Conservation (phyloP, 176 grass and related monocot genomes). For the Ensete ventricosum region DNA sequence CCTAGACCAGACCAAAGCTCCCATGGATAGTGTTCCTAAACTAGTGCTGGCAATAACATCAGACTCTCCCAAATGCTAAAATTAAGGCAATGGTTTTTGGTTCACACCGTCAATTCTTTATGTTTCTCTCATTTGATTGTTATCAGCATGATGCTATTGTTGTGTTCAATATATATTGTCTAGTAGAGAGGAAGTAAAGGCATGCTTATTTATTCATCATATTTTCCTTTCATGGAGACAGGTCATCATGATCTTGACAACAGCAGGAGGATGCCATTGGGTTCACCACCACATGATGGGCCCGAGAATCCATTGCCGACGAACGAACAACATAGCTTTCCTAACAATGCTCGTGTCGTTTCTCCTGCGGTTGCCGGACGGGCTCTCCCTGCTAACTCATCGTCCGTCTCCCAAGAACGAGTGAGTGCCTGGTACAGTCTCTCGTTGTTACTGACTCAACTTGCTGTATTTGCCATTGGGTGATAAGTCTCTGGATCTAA, state of each 20-base stretch:
- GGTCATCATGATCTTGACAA: conserved; percentile 54
- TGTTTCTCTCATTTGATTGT: too few species aligned
- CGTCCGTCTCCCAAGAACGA: conserved; percentile 13
- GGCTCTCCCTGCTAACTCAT: conserved; percentile 29
- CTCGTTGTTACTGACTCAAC: conserved; percentile 43
- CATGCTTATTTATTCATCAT: too few species aligned
- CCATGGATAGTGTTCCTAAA: too few species aligned
- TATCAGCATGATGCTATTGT: too few species aligned
- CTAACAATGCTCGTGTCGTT: conserved; percentile 24
- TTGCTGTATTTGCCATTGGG: conserved; percentile 56
- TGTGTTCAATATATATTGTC: too few species aligned
- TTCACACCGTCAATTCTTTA: too few species aligned
- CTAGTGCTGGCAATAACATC: too few species aligned
- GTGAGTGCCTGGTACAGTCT: conserved; percentile 17
- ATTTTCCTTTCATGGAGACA: conserved; percentile 7
- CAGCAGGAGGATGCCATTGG: conserved; percentile 57
- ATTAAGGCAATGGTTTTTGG: too few species aligned
- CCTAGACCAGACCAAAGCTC: too few species aligned
- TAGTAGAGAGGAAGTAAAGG: too few species aligned
- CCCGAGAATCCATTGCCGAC: conserved; percentile 76
- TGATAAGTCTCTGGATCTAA: conserved; percentile 3
- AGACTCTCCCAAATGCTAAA: too few species aligned
- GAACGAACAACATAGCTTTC: conserved; percentile 69
- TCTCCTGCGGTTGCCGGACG: conserved; percentile 52
- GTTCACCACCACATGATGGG: conserved; percentile 41